Evolutionary conservation across 768 basidiomycete genomes (phyloP), one percentile per base, ranked within the genome.

Genomic region (Crucibulum laeve): DNA sequence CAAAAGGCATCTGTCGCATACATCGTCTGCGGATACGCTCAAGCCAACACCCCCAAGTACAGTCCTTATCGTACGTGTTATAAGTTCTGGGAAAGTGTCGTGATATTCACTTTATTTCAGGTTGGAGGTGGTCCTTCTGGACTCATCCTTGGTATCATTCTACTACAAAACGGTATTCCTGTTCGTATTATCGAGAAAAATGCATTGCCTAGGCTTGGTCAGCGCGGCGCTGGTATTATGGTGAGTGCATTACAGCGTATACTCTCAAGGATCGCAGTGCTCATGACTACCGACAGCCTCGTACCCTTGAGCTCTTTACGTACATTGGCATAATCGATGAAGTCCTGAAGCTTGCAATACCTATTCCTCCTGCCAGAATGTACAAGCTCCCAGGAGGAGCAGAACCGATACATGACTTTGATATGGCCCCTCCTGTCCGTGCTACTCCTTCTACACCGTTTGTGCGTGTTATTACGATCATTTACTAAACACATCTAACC

Each of bases 181-280:
- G 69, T 80, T 5, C 71, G 75, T 15, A 68, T 82, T 21, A 70
- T 80, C 36, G 71, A 80, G 45, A 75, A 74, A 47, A 67, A 65
- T 39, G 51, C 59, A 0, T 40, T 58, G 0, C 60, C 64, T 7
- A 62, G 55, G 11, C 49, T 65, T 13, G 69, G 68, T 2, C 64
- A 70, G 45, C 65, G 73, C 2, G 65, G 63, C 3, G 57, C 56
- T 3, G 70, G 60, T 3, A 49, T 76, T 21, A 68, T 67, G 63
- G 71, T 69, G 30, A 25, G 59, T 22, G n/a, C 21, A 13, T 18
- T 35, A 14, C 19, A 36, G 34, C 11, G 18, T 25, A 28, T 26
- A 13, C 24, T 23, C 17, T 17, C 19, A 19, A 23, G 18, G 28
- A 17, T 33, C 17, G 8, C 25, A 18, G 25, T 14, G 15, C 23